phyloP scores from a whole-genome alignment of 331 rosid species.

The Quercus lobata region DNA sequence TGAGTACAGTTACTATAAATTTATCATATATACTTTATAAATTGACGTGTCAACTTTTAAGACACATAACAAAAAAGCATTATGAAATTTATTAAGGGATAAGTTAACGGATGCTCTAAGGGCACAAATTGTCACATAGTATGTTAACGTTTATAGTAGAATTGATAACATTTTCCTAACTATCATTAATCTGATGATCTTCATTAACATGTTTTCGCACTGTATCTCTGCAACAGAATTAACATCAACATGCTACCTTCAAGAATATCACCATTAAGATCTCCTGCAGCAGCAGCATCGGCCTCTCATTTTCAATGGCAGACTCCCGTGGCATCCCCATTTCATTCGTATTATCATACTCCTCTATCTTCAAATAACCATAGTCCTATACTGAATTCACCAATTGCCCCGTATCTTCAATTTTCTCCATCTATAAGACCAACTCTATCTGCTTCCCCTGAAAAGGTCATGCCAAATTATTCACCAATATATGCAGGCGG shows the following conservation, averaged over 20 bases:
- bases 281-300: conserved; percentile 19
- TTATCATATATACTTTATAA: too few species aligned
- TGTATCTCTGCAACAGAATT: conserved; percentile 36
- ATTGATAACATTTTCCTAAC: neutral
- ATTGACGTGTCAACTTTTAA: too few species aligned
- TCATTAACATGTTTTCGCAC: neutral
- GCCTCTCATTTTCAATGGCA: neutral
- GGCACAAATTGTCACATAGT: too few species aligned
- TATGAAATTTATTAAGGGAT: too few species aligned
- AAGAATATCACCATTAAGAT: conserved; percentile 41
- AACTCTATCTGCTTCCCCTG: conserved; percentile 20
- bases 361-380: conserved; percentile 27
- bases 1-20: too few species aligned
- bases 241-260: conserved; percentile 42
- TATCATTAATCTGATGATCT: neutral
- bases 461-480: conserved; percentile 14
- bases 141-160: too few species aligned
- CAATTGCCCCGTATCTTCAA: conserved; percentile 14
- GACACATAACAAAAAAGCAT: too few species aligned
- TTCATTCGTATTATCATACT: conserved; percentile 9
- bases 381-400: conserved; percentile 16
- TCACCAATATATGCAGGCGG: conserved; percentile 4
- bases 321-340: neutral
- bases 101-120: too few species aligned
- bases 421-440: conserved; percentile 22